Evolutionary conservation across 306 rosid species (phyloP).

Genomic region (Datisca glomerata): DNA sequence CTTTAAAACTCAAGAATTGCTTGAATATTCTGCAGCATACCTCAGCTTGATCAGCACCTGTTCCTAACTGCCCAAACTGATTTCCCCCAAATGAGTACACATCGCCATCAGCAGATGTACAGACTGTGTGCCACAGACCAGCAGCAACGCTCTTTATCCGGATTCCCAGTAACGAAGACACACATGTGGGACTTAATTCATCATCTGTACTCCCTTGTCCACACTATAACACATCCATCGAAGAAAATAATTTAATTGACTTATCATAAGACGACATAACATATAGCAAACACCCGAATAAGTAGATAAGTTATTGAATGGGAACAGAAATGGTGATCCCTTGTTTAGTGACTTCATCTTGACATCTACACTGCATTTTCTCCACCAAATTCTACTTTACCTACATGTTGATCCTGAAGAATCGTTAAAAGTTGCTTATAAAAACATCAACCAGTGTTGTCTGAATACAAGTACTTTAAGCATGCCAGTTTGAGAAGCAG

Average conservation of each 20-base stretch:
- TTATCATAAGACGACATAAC: constrained; percentile 20
- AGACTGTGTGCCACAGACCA: constrained; percentile 91
- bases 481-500: too few relatives aligned
- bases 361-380: constrained; percentile 55
- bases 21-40: too few relatives aligned
- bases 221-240: constrained; percentile 48
- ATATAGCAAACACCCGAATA: constrained; percentile 17
- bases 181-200: constrained; percentile 66
- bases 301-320: constrained; percentile 12
- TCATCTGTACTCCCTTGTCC: constrained; percentile 94
- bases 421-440: constrained; percentile 26
- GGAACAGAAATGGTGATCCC: constrained; percentile 40
- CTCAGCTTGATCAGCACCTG: constrained; percentile 86
- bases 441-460: constrained; percentile 14
- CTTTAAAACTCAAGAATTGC: too few relatives aligned
- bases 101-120: constrained; percentile 75
- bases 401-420: constrained; percentile 52
- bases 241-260: constrained; percentile 10
- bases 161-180: constrained; percentile 75
- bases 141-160: constrained; percentile 67
- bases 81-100: constrained; percentile 88
- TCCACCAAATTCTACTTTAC: constrained; percentile 55
- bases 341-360: constrained; percentile 52
- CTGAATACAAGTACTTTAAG: not conserved
- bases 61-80: constrained; percentile 96